Evolutionary conservation across 495 filamentous ascomycete genomes (phyloP).

Genomic region (Peziza echinospora): DNA sequence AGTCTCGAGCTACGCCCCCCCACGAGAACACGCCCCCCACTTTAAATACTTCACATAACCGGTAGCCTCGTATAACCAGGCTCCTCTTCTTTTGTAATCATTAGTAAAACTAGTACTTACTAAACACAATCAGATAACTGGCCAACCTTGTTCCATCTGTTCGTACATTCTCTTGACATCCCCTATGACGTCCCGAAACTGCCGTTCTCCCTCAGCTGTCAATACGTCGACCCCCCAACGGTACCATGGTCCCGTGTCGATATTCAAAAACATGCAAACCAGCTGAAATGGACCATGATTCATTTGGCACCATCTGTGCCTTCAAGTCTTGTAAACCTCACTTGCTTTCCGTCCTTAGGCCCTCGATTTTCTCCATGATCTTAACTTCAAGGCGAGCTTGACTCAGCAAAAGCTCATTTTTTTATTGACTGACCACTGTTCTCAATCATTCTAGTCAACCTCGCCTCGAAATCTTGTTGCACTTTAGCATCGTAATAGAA

Average conservation of each 20-base stretch:
- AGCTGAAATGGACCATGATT: not conserved
- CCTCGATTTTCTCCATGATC: not conserved
- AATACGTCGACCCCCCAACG: not conserved
- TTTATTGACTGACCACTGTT: not conserved
- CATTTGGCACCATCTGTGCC: not conserved
- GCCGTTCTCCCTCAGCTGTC: not conserved
- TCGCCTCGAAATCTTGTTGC: not conserved
- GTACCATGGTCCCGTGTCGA: not conserved
- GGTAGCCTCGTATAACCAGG: no score
- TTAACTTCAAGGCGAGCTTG: not conserved
- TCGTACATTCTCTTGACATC: not conserved
- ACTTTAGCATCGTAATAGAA: not conserved
- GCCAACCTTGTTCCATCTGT: no score
- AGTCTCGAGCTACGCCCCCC: no score
- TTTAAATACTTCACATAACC: no score
- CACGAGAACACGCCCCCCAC: no score
- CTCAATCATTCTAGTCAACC: not conserved
- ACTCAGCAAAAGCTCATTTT: not conserved
- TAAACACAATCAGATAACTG: no score
- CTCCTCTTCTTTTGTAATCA: no score
- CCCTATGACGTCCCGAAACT: not conserved
- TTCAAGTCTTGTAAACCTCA: no score
- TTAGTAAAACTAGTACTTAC: no score
- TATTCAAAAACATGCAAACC: not conserved
- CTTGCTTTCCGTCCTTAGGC: not conserved